Evolutionary conservation across 345 rosid genomes (phyloP).

Genomic region (Eucalyptus guilfoylei): DNA sequence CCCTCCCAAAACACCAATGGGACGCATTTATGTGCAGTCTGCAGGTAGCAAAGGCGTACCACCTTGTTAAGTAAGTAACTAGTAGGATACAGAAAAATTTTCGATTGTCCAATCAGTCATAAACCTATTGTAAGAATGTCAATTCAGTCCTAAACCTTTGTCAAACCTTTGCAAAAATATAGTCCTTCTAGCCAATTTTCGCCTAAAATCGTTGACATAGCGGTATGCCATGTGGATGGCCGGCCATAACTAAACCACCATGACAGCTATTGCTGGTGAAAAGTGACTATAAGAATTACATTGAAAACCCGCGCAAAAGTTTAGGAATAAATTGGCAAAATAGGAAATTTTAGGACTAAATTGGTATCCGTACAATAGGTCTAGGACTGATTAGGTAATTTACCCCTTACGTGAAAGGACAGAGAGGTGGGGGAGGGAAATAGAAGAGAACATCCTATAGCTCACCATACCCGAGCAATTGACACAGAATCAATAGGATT

Average conservation of each 20-base stretch:
- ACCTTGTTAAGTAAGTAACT: neutral
- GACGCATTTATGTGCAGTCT: neutral
- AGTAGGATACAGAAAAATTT: neutral
- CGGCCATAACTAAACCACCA: neutral
- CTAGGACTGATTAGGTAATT: neutral
- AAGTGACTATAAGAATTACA: neutral
- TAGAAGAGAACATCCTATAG: neutral
- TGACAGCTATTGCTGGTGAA: neutral
- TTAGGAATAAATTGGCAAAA: neutral
- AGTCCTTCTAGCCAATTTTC: neutral
- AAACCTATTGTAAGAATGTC: neutral
- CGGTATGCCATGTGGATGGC: neutral
- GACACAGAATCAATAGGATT: conserved; percentile 29
- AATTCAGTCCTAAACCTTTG: neutral
- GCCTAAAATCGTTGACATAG: neutral
- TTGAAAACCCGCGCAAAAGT: neutral
- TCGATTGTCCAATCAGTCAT: neutral
- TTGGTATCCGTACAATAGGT: neutral
- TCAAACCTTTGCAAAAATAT: neutral
- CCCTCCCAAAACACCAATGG: neutral
- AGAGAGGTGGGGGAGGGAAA: neutral
- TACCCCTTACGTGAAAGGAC: neutral
- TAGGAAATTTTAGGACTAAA: neutral
- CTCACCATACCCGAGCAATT: conserved; percentile 26
- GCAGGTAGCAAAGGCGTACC: neutral